Evolutionary conservation across 352 stramenopile species (phyloP).

Genomic region (Aphanomyces invadans): DNA sequence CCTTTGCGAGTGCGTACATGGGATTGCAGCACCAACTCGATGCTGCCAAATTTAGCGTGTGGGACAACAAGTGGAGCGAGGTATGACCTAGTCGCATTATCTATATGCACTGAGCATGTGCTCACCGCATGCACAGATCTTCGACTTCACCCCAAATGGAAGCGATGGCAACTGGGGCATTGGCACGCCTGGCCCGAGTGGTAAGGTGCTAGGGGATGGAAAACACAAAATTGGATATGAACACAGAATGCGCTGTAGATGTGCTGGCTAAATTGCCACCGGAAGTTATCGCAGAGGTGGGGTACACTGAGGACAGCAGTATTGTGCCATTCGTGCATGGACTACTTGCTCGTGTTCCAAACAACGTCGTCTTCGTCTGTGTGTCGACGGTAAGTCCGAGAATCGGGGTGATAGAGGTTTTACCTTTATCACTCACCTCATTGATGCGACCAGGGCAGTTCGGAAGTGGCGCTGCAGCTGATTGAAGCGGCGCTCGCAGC

Average conservation of each 20-base stretch:
- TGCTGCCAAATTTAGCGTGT: constrained; percentile 57
- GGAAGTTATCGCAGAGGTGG: constrained; percentile 5
- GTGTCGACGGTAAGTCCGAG: constrained; percentile 13
- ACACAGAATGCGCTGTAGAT: neutral
- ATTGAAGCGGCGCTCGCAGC: neutral
- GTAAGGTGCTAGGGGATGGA: neutral
- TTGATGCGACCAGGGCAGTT: too few relatives aligned
- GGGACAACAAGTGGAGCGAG: constrained; percentile 81
- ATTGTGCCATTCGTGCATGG: constrained; percentile 6
- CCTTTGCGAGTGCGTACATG: constrained; percentile 60
- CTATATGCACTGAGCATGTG: too few relatives aligned
- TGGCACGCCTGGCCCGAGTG: neutral
- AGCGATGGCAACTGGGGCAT: neutral
- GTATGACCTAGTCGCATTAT: constrained; percentile 24
- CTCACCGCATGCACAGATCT: too few relatives aligned
- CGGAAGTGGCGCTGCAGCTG: constrained; percentile 2
- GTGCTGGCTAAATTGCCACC: constrained; percentile 11
- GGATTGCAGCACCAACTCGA: constrained; percentile 61
- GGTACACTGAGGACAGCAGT: neutral
- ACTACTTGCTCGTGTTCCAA: neutral
- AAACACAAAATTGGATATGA: neutral
- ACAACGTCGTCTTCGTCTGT: constrained; percentile 20
- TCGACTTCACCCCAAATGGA: constrained; percentile 16
- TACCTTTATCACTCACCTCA: too few relatives aligned
- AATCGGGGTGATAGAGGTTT: too few relatives aligned